Base-by-base conservation (phyloP, 768 basidiomycete genomes). In the Sporobolomyces phaffii region DNA sequence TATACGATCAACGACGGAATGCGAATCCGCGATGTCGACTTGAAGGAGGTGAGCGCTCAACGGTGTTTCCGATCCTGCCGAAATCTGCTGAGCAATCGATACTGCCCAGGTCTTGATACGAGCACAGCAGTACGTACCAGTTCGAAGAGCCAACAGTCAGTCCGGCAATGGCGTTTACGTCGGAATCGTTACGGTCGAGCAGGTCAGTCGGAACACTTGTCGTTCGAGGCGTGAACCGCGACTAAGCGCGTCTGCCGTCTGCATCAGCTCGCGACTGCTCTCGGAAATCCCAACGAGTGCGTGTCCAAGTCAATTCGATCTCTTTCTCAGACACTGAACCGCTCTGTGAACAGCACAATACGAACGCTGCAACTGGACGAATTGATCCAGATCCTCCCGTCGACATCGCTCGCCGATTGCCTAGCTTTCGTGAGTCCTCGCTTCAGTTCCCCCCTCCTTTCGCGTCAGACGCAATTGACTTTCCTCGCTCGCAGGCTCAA, bases 1-100 rank as follows among this genome's bases (percentile, higher is more conserved):
- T 57, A 58, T 15, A 22, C 20, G 3, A 56, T 58, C 3, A 26
- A 31, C 13, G 60, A 67, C 14, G 65, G 54, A 8, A 40, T 44
- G 54, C 24, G 60, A 33, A 18, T 67, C 13, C 52, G 60, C 33
- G 65, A 67, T 14, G 54, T 67, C 5, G 54, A 62, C 34, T 17
- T 61, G 38, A 56, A 36, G 20, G 14, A 56, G 53, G 65, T 61
- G 60, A 34, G 65, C 34, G 2, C 36, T 22, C 13, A 28, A 20
- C 40, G 36, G 14, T 24, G 1, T 15, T 17, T 34, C 20, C 9
- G 14, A 13, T 33, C 8, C 9, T 22, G 1, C 28, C 9, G 40
- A 26, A 3, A 24, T 13, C 14, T 31, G 36, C 29, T 51, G 44
- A 20, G 7, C 44, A 7, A 20, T 13, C 24, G 20, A 22, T 45